These are phyloP conservation scores for Amylostereum areolatum DNA, from an alignment of 1,284 basidiomycete species.

Conservation along the genomic window DNA sequence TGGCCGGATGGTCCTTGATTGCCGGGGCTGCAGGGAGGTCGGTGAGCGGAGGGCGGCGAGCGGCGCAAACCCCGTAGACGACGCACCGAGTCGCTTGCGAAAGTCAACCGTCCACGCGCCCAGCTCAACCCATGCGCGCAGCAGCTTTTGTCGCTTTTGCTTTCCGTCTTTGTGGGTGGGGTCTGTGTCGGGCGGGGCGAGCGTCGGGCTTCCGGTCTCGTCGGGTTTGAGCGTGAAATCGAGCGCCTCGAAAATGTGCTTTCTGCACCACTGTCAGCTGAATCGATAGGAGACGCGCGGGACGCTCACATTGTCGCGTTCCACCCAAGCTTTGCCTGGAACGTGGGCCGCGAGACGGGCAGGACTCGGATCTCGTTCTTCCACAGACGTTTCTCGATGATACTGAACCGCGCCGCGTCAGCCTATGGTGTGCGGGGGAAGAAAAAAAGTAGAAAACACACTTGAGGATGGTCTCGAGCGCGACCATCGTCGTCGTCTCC, in stretches of 20 bases:
- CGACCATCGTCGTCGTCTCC: slow-evolving; percentile 45
- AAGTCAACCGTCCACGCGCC: slow-evolving; percentile 60
- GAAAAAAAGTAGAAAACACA: slow-evolving; percentile 27
- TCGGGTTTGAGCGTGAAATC: slow-evolving; percentile 41
- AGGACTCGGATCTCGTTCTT: slow-evolving; percentile 56
- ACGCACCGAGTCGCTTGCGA: slow-evolving; percentile 30
- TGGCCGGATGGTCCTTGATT: slow-evolving; percentile 34
- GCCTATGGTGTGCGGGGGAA: neutral
- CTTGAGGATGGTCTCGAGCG: slow-evolving; percentile 64
- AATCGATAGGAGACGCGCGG: neutral
- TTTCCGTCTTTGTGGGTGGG: slow-evolving; percentile 36
- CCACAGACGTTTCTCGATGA: slow-evolving; percentile 71
- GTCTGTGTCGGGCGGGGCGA: slow-evolving; percentile 54
- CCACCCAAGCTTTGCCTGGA: slow-evolving; percentile 66
- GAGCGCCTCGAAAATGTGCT: slow-evolving; percentile 52
- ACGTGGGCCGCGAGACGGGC: slow-evolving; percentile 45
- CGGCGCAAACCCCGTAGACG: neutral
- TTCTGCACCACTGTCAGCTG: slow-evolving; percentile 19
- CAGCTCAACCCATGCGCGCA: slow-evolving; percentile 74
- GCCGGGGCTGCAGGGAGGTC: slow-evolving; percentile 21
- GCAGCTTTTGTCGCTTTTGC: slow-evolving; percentile 49
- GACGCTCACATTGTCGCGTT: slow-evolving; percentile 46
- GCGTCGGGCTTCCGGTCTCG: slow-evolving; percentile 26
- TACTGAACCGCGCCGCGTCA: slow-evolving; percentile 29
- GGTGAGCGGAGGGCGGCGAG: neutral